A percentile compares a stretch with the other conserved stretches of the same genome.
Evolutionary conservation across 2,329 filamentous ascomycete species (phyloP).

Genomic region (Fonsecaea monophora): DNA sequence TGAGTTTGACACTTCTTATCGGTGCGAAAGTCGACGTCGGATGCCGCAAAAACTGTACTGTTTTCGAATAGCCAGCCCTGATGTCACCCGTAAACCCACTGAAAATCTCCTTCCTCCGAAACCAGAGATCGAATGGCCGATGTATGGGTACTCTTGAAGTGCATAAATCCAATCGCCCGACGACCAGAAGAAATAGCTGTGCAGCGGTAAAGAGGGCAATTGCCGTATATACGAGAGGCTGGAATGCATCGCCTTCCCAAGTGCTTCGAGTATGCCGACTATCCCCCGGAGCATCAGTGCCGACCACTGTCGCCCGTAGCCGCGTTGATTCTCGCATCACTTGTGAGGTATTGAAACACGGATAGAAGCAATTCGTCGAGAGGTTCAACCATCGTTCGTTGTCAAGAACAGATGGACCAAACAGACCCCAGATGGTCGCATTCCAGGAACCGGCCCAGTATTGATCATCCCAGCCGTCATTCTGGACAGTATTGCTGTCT

Average conservation of each 20-base stretch:
- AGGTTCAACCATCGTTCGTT: constrained; percentile 29
- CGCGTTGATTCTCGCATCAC: constrained; percentile 39
- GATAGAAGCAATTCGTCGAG: constrained; percentile 45
- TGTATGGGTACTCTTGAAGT: constrained; percentile 43
- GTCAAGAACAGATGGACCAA: constrained; percentile 34
- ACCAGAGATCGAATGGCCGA: constrained; percentile 41
- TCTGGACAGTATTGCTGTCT: constrained; percentile 34
- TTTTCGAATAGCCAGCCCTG: not conserved
- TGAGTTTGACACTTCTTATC: not conserved
- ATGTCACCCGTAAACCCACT: constrained; percentile 36
- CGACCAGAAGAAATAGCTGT: constrained; percentile 40
- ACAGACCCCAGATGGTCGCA: constrained; percentile 42
- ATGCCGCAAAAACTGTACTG: not conserved
- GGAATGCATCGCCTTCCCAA: constrained; percentile 38
- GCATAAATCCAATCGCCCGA: constrained; percentile 31
- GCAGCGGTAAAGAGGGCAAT: constrained; percentile 41
- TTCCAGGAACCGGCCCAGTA: constrained; percentile 44
- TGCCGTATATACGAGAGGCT: constrained; percentile 44
- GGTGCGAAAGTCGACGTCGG: not conserved
- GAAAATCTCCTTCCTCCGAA: constrained; percentile 37
- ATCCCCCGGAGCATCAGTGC: constrained; percentile 17
- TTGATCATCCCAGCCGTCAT: constrained; percentile 41
- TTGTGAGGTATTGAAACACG: constrained; percentile 42
- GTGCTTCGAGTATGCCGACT: constrained; percentile 32
- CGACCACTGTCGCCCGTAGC: constrained; percentile 35